Evolutionary conservation across 805 yeast species (phyloP), one percentile per base, ranked within the genome.

Genomic region (Lipomyces japonicus): DNA sequence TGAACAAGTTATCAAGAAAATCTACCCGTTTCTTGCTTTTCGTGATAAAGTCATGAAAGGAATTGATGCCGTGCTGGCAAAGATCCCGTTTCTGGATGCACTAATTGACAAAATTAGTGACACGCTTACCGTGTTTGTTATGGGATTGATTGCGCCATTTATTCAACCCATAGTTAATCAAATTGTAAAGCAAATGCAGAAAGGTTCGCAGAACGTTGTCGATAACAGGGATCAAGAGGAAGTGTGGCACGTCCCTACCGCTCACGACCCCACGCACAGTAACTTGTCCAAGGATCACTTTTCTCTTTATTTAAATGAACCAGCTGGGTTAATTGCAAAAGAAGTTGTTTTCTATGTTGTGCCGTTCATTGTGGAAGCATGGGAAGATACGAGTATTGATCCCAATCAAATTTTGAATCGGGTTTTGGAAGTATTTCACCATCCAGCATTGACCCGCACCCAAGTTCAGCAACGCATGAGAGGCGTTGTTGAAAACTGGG

Each of bases 281-380:
- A 57, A 51, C 42, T 49, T 58, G 16, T 58, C 62, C 26, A 58
- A 58, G 48, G 61, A 58, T 38, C 61, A 58, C 36, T 58, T 58
- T 32, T 58, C 61, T 6, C 22, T 57, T 14, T 58, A 55, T 16
- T 46, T 58, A 4, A 58, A 58, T 41, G 61, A 56, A 36, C 59
- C 59, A 24, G 61, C 61, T 21, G 61, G 61, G 7, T 31, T 32
- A 22, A 50, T 58, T 4, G 61, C 61, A 25, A 44, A 45, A 28
- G 51, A 39, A 4, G 57, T 59, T 9, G 41, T 58, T 16, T 14
- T 44, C 7, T 24, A 44, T 6, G 56, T 55, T 21, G 62, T 58
- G 9, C 58, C 57, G 12, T 42, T 55, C 5, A 54, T 58, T 6
- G 52, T 53, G 10, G 23, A 34, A 9, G 61, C 61, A 6, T 58